Evolutionary conservation across 2,329 filamentous ascomycete species (phyloP), one percentile per base, ranked within the genome.

Genomic region (Arthrocladium fulminans): DNA sequence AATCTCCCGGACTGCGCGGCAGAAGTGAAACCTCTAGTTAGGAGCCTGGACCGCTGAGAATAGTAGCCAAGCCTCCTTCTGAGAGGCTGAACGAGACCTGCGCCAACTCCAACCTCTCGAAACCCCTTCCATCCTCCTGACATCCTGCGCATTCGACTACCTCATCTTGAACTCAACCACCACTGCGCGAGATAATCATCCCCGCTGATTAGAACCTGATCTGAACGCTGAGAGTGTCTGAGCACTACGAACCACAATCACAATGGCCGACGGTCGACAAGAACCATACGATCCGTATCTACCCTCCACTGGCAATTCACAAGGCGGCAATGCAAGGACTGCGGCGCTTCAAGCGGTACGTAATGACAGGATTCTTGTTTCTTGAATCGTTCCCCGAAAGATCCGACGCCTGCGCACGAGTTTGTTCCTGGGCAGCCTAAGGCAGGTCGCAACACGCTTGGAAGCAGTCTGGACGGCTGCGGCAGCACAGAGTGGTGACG

Each of bases 231-330:
- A 35, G 12, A 10, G 24, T 7, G 22, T 23, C 19, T 23, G 5
- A 22, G 23, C 23, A n/a, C 3, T 10, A n/a, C 30, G 9, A 15
- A 27, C n/a, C 22, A 52, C 47, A 35, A 40, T 52, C 60, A 68
- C 61, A 61, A 79, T 80, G 76, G 73, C 74, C 65, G 73, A 72
- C 62, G 34, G 34, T n/a, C 71, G 70, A 59, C 73, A 80, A 63
- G 71, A 74, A 60, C 86, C 86, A 59, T 94, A 94, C 70, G 87
- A 94, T 71, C 87, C 87, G 55, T 94, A 92, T 72, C 89, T 90
- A 68, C 87, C 87, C 64, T 80, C 78, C 65, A 52, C 49, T 32
- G 51, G 44, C 37, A 44, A 27, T 47, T 44, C 63, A 53, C 65
- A 72, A 57, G 68, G 68, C 61, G 77, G 76, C 59, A 83, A 83